Base-by-base conservation (phyloP, 768 basidiomycete genomes). In the Boletus edulis region DNA sequence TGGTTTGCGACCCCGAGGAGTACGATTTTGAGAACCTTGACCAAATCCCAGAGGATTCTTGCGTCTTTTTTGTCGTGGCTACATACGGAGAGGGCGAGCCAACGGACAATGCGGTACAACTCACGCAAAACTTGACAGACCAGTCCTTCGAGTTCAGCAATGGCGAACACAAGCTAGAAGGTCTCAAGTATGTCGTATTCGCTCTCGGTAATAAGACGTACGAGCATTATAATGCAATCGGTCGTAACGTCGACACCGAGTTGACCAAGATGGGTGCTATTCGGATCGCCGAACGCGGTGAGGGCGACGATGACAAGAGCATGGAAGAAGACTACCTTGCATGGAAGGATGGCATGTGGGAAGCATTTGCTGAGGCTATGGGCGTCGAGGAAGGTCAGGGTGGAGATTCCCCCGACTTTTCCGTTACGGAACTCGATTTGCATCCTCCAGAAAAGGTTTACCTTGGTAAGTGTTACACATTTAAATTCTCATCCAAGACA, bases 311-410 rank as follows among this genome's bases (percentile, higher is more conserved):
- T 67, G 97, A 99, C 74, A 97, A 97, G 79, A 94, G 90, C 68
- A 98, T 99, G 95, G 96, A 99, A 71, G 96, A 99, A 76, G 96
- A 99, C 72, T 99, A 98, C 70, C 83, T 99, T 13, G 94, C 92
- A 64, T 99, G 96, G 96, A 99, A 98, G 72, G 96, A 99, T 67
- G 81, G 80, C 62, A 95, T 98, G 94, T 98, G 94, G 91, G 86
- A 89, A 17, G 84, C 85, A 5, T 91, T 98, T 57, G 80, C 94
- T n/a, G 70, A 78, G 52, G 81, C 81, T 20, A 81, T 98, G 81
- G 81, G 81, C 49, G 93, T 97, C 48, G 95, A 98, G 71, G 97
- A 98, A 71, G 96, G 97, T 37, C 94, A 94, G 62, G 93, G 93
- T 49, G 94, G 92, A 48, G 96, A 99, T 68, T 83, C 89, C 27